phyloP scores from a whole-genome alignment of 495 filamentous ascomycete genomes.

The Annulohypoxylon moriforme region DNA sequence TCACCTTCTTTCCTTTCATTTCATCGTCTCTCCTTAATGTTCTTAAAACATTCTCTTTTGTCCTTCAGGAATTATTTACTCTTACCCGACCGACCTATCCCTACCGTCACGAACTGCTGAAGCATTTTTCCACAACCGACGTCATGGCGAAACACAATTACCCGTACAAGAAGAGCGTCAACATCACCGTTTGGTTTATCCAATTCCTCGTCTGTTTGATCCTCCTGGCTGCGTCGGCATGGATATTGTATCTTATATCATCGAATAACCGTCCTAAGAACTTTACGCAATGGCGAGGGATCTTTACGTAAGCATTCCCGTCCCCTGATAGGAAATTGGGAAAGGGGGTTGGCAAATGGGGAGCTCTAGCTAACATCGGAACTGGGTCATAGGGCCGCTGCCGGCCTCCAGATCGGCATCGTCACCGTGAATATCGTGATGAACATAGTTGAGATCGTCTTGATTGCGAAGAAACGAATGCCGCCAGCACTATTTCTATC shows the following conservation, averaged over 20 bases:
- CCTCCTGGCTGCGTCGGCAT: conserved; percentile 27
- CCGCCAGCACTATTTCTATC: conserved; percentile 34
- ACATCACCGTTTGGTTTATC: conserved; percentile 38
- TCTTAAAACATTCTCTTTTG: neutral
- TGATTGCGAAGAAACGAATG: conserved; percentile 37
- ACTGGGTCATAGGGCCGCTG: conserved; percentile 19
- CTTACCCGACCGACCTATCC: neutral
- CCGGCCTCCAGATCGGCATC: conserved; percentile 35
- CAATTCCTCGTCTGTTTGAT: conserved; percentile 39
- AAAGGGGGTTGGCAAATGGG: no score
- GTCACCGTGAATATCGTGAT: conserved; percentile 33
- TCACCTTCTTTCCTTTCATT: neutral
- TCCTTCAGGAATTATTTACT: neutral
- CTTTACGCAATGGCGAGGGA: neutral
- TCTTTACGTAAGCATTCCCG: conserved; percentile 22
- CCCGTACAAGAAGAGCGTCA: conserved; percentile 41
- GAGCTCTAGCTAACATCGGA: conserved; percentile 24
- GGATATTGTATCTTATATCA: conserved; percentile 11
- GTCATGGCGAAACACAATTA: conserved; percentile 37
- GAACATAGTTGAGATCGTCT: conserved; percentile 40
- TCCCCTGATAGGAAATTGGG: neutral
- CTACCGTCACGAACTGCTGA: neutral
- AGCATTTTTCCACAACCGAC: neutral
- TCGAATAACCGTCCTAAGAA: neutral
- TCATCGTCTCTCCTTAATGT: conserved; percentile 2